Evolutionary conservation across 2,329 filamentous ascomycete species (phyloP), one percentile per base, ranked within the genome.

Genomic region (Venturia nashicola): DNA sequence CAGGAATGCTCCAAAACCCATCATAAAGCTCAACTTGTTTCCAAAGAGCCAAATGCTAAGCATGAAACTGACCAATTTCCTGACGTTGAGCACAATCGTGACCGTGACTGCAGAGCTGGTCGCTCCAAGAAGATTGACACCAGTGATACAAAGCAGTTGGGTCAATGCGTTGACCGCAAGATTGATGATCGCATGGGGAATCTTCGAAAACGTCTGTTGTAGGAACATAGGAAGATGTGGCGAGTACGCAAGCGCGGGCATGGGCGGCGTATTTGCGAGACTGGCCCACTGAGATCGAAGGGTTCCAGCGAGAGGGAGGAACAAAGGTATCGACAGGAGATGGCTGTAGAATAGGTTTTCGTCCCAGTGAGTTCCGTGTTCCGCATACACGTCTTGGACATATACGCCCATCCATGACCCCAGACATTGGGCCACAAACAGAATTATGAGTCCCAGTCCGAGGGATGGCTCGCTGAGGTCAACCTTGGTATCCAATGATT

Each of bases 271-370:
- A 12, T 70, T 77, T 71, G 83, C 81, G 23, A 94, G 80, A 65
- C 80, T 82, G 62, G 76, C 72, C 67, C 90, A 88, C 70, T 90
- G 88, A 20, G 79, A 76, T 62, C 77, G 76, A 70, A 94, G 82
- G 2, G 83, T 84, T 0, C 83, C 82, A n/a, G 83, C 74, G 67
- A 93, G 88, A 3, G 87, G 88, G 2, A 89, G 70, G 71, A 93
- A 94, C 27, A 94, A 79, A 0, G 90, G 89, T 54, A 94, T 77
- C 0, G 88, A 90, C 27, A 93, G 80, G 8, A 90, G 73, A 68
- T 88, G 85, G 27, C 90, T 95, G 78, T 97, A 99, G 78, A 99
- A 97, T 14, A 99, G 82, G 68, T 96, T 96, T 74, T 97, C 94
- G 69, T 88, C 89, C 91, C 94, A 97, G 74, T 94, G 88, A 39